These are phyloP conservation scores for Schizothecium vesticola DNA, from an alignment of 495 filamentous ascomycete genomes.

Conservation along the genomic window DNA sequence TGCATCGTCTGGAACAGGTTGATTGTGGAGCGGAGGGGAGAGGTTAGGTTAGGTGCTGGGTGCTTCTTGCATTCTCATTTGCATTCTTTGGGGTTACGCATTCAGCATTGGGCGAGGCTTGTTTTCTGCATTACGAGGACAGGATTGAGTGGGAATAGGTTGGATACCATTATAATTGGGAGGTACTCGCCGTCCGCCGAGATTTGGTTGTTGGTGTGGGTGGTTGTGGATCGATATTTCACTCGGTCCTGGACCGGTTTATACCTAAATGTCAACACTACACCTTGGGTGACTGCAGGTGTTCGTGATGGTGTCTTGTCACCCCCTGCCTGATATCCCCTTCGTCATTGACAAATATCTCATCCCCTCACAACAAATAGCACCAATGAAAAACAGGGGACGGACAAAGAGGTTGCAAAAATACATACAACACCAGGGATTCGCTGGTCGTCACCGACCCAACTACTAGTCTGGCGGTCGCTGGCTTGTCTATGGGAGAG, in stretches of 20 bases:
- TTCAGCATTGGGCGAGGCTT: neutral
- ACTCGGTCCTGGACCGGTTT: neutral
- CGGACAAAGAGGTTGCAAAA: constrained; percentile 1
- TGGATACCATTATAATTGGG: neutral
- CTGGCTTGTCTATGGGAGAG: constrained; percentile 43
- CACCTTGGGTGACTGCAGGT: neutral
- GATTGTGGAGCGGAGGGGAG: constrained; percentile 16
- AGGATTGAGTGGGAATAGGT: neutral
- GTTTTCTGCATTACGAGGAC: neutral
- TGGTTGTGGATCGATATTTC: no score
- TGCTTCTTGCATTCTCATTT: neutral
- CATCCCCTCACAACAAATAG: neutral
- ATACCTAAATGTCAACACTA: neutral
- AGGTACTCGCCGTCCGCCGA: no score
- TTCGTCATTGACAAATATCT: neutral
- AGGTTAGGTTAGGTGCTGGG: neutral
- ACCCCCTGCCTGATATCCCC: neutral
- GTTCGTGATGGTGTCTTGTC: neutral
- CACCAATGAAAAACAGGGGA: neutral
- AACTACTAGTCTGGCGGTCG: constrained; percentile 37
- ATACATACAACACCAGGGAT: constrained; percentile 44
- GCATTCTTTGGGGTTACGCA: neutral
- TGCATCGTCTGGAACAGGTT: constrained; percentile 28
- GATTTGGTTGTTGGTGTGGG: no score
- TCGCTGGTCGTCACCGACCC: constrained; percentile 38